Evolutionary conservation across 2,329 filamentous ascomycete genomes (phyloP).

Genomic region (Trichothecium sympodiale): DNA sequence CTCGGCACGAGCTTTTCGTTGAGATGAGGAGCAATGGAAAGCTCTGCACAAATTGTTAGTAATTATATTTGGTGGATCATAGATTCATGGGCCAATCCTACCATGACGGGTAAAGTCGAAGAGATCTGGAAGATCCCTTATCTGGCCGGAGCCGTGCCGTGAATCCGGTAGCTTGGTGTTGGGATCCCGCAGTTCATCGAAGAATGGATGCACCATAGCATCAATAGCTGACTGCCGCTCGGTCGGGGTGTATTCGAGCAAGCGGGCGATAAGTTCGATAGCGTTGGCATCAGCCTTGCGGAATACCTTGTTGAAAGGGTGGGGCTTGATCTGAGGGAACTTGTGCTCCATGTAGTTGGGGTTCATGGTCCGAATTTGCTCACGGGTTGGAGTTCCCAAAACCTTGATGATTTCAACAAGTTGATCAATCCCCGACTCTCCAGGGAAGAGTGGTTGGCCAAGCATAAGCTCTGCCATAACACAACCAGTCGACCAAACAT

Average conservation of each 20-base stretch:
- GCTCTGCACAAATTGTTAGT: slow-evolving; percentile 46
- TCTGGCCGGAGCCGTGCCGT: slow-evolving; percentile 69
- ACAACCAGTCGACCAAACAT: slow-evolving; percentile 98
- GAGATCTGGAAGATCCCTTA: slow-evolving; percentile 73
- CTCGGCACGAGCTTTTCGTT: slow-evolving; percentile 81
- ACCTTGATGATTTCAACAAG: slow-evolving; percentile 99
- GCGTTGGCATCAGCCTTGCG: slow-evolving; percentile 88
- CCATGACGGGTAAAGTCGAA: slow-evolving; percentile 94
- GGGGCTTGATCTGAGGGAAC: slow-evolving; percentile 98
- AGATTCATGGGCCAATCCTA: slow-evolving; percentile 34
- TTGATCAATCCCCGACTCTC: slow-evolving; percentile 97
- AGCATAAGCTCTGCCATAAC: slow-evolving; percentile 99
- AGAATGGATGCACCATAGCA: slow-evolving; percentile 97
- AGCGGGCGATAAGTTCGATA: slow-evolving; percentile 85
- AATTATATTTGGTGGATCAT: neutral
- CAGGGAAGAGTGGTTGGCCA: slow-evolving; percentile 92
- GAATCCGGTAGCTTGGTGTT: slow-evolving; percentile 87
- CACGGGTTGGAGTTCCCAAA: slow-evolving; percentile 85
- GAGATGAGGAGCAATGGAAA: slow-evolving; percentile 85
- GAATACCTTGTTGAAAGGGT: slow-evolving; percentile 99
- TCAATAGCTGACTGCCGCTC: slow-evolving; percentile 88
- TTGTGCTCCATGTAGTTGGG: slow-evolving; percentile 99
- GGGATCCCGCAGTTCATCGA: slow-evolving; percentile 92
- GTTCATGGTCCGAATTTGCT: slow-evolving; percentile 99
- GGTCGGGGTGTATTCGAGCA: slow-evolving; percentile 95